Percentiles rank a stretch among this genome's conserved stretches.
phyloP scores from a whole-genome alignment of 495 filamentous ascomycete species.

The Cairneyella variabilis region DNA sequence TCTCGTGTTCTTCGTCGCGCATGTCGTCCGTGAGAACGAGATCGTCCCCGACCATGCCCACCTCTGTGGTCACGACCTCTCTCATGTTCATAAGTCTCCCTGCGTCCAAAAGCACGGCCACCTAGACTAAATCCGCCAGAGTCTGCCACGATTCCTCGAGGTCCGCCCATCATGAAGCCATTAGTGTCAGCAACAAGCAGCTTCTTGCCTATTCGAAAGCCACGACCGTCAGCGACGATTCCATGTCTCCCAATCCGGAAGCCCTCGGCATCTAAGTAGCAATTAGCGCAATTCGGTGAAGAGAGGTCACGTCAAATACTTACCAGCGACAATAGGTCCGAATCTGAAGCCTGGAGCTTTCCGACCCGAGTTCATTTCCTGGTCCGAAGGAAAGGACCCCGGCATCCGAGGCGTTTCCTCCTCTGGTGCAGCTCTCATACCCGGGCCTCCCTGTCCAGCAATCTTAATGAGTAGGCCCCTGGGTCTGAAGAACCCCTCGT shows the following conservation, averaged over 20 bases:
- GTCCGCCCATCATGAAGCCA: slow-evolving; percentile 13
- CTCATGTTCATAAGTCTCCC: slow-evolving; percentile 6
- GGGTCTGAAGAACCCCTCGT: slow-evolving; percentile 44
- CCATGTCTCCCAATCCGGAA: slow-evolving; percentile 28
- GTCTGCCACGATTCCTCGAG: slow-evolving; percentile 19
- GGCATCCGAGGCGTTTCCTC: slow-evolving; percentile 3
- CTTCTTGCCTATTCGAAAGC: slow-evolving; percentile 8
- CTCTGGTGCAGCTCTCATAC: background rate
- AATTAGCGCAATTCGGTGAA: background rate
- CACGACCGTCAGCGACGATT: slow-evolving; percentile 7
- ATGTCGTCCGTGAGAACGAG: background rate
- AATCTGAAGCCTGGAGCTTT: too few relatives aligned
- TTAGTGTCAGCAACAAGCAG: slow-evolving; percentile 7
- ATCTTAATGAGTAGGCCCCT: slow-evolving; percentile 29
- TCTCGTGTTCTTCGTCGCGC: background rate
- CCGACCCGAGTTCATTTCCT: too few relatives aligned
- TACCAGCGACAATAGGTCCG: too few relatives aligned
- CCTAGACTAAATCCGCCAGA: slow-evolving; percentile 32
- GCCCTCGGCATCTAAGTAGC: slow-evolving; percentile 37
- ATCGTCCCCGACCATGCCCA: slow-evolving; percentile 16
- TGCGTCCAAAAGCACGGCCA: slow-evolving; percentile 8
- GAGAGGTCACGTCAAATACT: background rate
- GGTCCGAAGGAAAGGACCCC: slow-evolving; percentile 13
- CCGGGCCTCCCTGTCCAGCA: background rate
- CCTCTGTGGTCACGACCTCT: background rate